phyloP scores from a whole-genome alignment of 2,329 filamentous ascomycete species.

The Paraphoma chrysanthemicola region DNA sequence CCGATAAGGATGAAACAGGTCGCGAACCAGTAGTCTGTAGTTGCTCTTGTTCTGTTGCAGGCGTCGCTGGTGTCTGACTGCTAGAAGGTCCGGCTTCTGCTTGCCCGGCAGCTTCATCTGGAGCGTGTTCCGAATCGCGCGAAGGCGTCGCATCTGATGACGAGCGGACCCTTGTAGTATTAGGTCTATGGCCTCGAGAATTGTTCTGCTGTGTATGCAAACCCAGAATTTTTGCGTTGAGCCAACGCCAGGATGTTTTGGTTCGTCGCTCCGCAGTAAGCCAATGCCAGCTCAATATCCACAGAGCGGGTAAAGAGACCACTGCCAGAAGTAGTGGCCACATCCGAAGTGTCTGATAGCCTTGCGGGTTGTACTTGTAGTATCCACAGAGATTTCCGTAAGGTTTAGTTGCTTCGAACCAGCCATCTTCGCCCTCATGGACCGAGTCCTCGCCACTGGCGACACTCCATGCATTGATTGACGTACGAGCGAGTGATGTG shows the following conservation, averaged over 20 bases:
- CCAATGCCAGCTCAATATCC: not conserved
- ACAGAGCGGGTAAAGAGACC: not conserved
- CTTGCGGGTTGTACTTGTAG: slow-evolving; percentile 1
- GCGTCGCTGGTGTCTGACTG: not conserved
- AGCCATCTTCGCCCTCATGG: not conserved
- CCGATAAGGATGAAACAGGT: not conserved
- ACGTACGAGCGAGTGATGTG: slow-evolving; percentile 1
- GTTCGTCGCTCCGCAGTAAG: not conserved
- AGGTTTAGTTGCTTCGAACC: not conserved
- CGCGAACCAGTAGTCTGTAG: not conserved
- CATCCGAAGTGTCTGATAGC: not conserved
- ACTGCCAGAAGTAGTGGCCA: not conserved
- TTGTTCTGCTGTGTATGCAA: too few relatives aligned
- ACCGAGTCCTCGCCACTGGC: slow-evolving; percentile 5
- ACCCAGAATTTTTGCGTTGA: too few relatives aligned
- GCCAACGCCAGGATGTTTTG: too few relatives aligned
- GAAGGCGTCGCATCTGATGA: too few relatives aligned
- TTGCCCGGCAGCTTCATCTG: too few relatives aligned
- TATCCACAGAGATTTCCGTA: slow-evolving; percentile 3
- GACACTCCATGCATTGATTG: slow-evolving; percentile 6
- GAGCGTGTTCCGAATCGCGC: too few relatives aligned
- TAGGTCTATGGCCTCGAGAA: too few relatives aligned
- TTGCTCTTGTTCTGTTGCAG: not conserved
- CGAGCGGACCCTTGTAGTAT: too few relatives aligned
- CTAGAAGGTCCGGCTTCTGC: too few relatives aligned